Conservation (phyloP, 441 rosid species). For the Erodium chrysanthum region DNA sequence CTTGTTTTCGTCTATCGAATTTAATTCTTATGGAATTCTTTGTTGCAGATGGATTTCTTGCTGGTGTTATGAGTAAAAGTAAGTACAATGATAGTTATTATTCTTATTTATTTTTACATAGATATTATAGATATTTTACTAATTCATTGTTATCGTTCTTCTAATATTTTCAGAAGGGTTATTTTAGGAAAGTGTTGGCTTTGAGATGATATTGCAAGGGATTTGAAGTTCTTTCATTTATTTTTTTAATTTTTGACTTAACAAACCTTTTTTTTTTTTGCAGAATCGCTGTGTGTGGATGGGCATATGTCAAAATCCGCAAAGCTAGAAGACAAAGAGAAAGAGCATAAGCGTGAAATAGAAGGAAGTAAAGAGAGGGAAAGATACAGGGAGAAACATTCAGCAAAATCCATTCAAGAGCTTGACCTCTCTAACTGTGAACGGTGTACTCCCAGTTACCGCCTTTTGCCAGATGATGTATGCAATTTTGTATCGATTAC, state of each 20-base stretch:
- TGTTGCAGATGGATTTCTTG: constrained; percentile 77
- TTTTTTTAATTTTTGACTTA: not conserved
- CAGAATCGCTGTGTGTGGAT: constrained; percentile 53
- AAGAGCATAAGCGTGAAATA: constrained; percentile 51
- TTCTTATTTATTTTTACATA: constrained; percentile 13
- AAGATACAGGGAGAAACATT: constrained; percentile 66
- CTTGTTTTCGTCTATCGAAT: constrained; percentile 20
- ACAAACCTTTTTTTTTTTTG: constrained; percentile 11
- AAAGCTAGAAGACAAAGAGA: constrained; percentile 58
- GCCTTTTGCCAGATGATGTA: constrained; percentile 85
- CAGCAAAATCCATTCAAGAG: constrained; percentile 82
- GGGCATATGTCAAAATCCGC: constrained; percentile 51
- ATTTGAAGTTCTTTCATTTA: not conserved
- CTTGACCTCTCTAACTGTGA: constrained; percentile 96
- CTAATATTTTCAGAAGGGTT: not conserved
- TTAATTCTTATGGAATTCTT: constrained; percentile 8
- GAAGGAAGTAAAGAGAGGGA: constrained; percentile 64
- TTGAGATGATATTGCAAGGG: not conserved
- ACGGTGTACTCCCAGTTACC: constrained; percentile 94
- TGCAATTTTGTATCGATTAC: constrained; percentile 14
- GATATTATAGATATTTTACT: constrained; percentile 3
- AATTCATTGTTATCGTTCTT: not conserved
- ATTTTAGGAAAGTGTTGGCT: not conserved
- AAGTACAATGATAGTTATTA: constrained; percentile 29
- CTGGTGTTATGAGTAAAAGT: constrained; percentile 80